Conservation (phyloP, 202 grass and related monocot genomes). For the Cymbopogon flexuosus region DNA sequence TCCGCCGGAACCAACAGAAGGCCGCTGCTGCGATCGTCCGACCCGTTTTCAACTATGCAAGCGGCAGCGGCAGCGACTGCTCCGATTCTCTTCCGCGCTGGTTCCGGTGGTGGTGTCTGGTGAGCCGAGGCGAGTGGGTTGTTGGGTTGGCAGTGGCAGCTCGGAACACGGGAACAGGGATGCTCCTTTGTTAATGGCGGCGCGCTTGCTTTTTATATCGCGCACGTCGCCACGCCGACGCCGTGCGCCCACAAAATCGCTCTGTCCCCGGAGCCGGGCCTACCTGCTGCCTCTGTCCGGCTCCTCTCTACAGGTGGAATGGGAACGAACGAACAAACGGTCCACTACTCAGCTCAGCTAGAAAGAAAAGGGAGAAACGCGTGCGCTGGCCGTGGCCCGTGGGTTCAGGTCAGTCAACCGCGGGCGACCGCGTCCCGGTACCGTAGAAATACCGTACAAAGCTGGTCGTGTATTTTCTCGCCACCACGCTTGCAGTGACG, state of each 20-base stretch:
- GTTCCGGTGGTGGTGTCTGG: not conserved
- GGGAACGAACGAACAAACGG: not conserved
- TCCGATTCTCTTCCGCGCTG: not conserved
- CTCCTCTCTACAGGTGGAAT: not conserved
- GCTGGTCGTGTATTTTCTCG: not conserved
- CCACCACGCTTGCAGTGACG: not conserved
- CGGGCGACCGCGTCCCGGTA: not conserved
- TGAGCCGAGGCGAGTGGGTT: constrained; percentile 6
- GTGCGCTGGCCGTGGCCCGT: not conserved
- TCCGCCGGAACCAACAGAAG: not conserved
- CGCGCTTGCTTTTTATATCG: not conserved
- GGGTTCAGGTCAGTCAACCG: not conserved
- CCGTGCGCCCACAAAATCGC: not conserved
- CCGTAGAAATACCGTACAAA: not conserved
- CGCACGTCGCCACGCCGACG: not conserved
- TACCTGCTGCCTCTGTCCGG: not conserved
- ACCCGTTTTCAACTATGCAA: not conserved
- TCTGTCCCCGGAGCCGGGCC: not conserved
- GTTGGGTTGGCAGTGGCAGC: not conserved
- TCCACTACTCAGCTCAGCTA: not conserved
- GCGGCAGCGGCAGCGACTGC: not conserved
- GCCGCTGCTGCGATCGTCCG: not conserved
- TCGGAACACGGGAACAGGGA: not conserved
- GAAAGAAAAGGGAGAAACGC: not conserved
- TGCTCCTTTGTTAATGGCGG: not conserved